Percentiles rank a stretch among this genome's conserved stretches.
These are phyloP conservation scores for Mycena venus DNA, from an alignment of 768 basidiomycete genomes.

Conservation along the genomic window DNA sequence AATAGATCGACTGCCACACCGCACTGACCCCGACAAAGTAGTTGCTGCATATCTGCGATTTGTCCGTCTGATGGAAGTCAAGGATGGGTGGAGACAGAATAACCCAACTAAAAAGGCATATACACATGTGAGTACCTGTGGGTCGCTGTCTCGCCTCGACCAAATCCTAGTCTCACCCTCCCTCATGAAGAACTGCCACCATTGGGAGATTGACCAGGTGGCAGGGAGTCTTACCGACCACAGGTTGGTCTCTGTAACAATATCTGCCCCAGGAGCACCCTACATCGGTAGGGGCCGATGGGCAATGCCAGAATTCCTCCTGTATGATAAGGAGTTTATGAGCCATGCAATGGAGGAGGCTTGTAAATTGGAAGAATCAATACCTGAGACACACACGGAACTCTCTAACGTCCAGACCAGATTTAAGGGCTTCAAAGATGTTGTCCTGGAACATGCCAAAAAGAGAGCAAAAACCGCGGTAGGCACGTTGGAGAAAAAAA, in stretches of 20 bases:
- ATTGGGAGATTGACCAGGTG: not conserved
- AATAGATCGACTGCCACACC: not conserved
- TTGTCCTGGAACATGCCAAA: not conserved
- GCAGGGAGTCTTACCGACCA: not conserved
- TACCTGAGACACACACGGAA: not conserved
- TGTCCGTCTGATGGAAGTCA: not conserved
- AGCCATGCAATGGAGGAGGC: not conserved
- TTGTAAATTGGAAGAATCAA: not conserved
- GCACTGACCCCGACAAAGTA: not conserved
- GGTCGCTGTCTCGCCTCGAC: not conserved
- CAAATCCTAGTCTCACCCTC: not conserved
- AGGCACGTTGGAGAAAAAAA: not conserved
- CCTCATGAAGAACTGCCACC: not conserved
- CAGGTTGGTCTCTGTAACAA: not conserved
- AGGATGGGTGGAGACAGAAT: not conserved
- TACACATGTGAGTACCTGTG: not conserved
- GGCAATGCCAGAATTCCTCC: not conserved
- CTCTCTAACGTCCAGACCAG: not conserved
- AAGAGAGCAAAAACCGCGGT: not conserved
- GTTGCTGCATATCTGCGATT: not conserved
- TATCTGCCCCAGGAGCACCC: not conserved
- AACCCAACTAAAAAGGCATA: not conserved
- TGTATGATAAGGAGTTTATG: not conserved
- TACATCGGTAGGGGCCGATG: not conserved
- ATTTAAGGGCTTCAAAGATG: not conserved